Percentiles rank a stretch among this genome's conserved stretches.
phyloP scores from a whole-genome alignment of 768 basidiomycete genomes.

The Glaciozyma martinii region DNA sequence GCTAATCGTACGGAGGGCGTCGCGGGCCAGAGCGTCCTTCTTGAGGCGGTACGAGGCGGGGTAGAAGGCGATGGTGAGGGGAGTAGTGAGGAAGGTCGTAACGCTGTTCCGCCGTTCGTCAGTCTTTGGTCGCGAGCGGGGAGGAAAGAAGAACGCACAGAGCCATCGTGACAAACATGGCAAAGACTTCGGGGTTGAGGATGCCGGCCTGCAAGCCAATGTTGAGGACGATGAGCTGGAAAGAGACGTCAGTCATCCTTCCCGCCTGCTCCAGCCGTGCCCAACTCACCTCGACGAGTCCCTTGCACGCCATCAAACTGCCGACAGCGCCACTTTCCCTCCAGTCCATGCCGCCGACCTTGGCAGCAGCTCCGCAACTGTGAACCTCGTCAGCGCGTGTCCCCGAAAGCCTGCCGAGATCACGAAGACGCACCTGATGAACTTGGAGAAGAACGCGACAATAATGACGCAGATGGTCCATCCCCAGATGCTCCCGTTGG shows the following conservation, averaged over 20 bases:
- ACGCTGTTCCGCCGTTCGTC: slow-evolving; percentile 35
- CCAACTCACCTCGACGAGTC: slow-evolving; percentile 56
- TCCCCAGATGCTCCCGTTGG: slow-evolving; percentile 68
- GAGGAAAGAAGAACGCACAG: slow-evolving; percentile 1
- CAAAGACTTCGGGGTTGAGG: slow-evolving; percentile 55
- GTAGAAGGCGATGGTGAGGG: slow-evolving; percentile 68
- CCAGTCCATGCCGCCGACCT: slow-evolving; percentile 54
- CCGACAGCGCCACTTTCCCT: slow-evolving; percentile 77
- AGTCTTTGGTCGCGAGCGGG: not conserved
- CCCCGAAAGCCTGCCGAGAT: too few species aligned
- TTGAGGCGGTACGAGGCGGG: slow-evolving; percentile 47
- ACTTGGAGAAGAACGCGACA: slow-evolving; percentile 71
- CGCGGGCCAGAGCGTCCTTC: slow-evolving; percentile 4
- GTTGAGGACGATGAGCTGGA: slow-evolving; percentile 71
- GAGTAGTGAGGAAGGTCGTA: slow-evolving; percentile 75
- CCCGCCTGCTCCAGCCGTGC: not conserved
- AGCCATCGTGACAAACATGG: slow-evolving; percentile 34
- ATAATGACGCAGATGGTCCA: slow-evolving; percentile 65
- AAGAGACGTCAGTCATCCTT: not conserved
- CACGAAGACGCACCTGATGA: slow-evolving; percentile 55
- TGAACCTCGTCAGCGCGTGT: too few species aligned
- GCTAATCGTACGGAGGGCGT: slow-evolving; percentile 16
- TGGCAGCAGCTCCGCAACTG: slow-evolving; percentile 41
- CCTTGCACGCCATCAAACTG: slow-evolving; percentile 59
- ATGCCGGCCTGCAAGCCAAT: slow-evolving; percentile 70